Base-by-base conservation (phyloP, 768 basidiomycete genomes). In the Heimioporus sp. region DNA sequence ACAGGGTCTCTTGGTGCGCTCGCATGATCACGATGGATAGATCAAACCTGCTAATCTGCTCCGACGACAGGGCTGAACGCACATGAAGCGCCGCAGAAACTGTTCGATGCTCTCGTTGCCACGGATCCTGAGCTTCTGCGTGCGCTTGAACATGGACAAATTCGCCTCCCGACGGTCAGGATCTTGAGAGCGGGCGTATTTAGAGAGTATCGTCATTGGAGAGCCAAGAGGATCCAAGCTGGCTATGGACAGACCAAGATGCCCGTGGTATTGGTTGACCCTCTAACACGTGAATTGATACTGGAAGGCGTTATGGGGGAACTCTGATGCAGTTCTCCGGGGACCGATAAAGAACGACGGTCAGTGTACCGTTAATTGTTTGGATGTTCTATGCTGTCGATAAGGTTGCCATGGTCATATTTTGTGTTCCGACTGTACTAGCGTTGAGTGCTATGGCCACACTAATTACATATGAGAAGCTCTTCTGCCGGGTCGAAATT, bases 401-500 rank as follows among this genome's bases (percentile, higher is more conserved):
- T n/a, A n/a, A n/a, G n/a, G n/a, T n/a, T n/a, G n/a, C n/a, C n/a
- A n/a, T n/a, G n/a, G n/a, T n/a, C n/a, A n/a, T n/a, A n/a, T n/a
- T n/a, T n/a, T n/a, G n/a, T n/a, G n/a, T n/a, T n/a, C n/a, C n/a
- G n/a, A n/a, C n/a, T n/a, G n/a, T n/a, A n/a, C n/a, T n/a, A n/a
- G n/a, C n/a, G n/a, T n/a, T n/a, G n/a, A n/a, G n/a, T n/a, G n/a
- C n/a, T n/a, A n/a, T n/a, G n/a, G n/a, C n/a, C n/a, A n/a, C n/a
- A n/a, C n/a, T n/a, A n/a, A n/a, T n/a, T n/a, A n/a, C n/a, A n/a
- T n/a, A n/a, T n/a, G n/a, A n/a, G n/a, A n/a, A n/a, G n/a, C n/a
- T n/a, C n/a, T n/a, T n/a, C n/a, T n/a, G n/a, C n/a, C 41, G 88
- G 88, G 72, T 90, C 85, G 61, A 87, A 91, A 58, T 73, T 81